Evolutionary conservation across 1,284 basidiomycete genomes (phyloP).

Genomic region (Marasmius tenuissimus): DNA sequence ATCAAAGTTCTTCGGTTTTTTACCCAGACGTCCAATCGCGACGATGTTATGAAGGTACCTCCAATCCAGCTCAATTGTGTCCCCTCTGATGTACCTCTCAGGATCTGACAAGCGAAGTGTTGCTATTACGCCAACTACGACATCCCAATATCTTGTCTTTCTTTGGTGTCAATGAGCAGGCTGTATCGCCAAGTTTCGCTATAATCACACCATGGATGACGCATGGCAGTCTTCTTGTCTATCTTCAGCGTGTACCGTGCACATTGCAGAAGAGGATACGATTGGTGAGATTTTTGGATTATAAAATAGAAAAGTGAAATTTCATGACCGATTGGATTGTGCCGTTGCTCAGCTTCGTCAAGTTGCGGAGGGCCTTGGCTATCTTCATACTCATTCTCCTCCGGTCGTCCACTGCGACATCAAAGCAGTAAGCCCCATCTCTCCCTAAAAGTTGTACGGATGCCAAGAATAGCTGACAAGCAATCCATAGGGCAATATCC

Average conservation of each 20-base stretch:
- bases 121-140: not conserved
- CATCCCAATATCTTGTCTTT: slow-evolving; percentile 1
- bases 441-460: not conserved
- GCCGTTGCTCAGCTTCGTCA: not conserved
- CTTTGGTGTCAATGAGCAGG: not conserved
- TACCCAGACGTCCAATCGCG: not conserved
- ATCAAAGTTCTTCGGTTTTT: not conserved
- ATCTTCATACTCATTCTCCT: not conserved
- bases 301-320: not conserved
- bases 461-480: too few species aligned
- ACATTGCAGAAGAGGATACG: not conserved
- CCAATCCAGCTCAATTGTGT: too few species aligned
- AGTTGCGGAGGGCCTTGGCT: not conserved
- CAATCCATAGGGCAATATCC: not conserved
- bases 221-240: not conserved
- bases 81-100: not conserved
- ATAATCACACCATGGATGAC: slow-evolving; percentile 1
- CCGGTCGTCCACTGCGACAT: not conserved
- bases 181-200: not conserved
- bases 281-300: not conserved
- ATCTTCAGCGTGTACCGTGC: not conserved
- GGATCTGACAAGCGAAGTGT: slow-evolving; percentile 1
- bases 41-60: not conserved
- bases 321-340: not conserved
- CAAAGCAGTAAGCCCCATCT: not conserved